Conservation (phyloP, 495 filamentous ascomycete species). For the Penicillium psychrofluorescens region DNA sequence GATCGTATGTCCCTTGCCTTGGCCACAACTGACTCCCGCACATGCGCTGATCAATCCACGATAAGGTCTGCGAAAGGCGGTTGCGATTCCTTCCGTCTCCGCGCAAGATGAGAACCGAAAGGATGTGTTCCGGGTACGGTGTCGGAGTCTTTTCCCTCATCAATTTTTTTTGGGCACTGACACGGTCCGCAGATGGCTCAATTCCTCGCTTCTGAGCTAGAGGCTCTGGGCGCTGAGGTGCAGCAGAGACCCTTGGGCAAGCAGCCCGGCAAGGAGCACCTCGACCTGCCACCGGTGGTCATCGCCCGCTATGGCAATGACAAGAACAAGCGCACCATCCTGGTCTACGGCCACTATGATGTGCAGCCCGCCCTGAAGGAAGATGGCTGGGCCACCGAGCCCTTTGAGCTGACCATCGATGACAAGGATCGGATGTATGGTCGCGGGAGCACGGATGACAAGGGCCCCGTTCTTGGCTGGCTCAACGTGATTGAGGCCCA, state of each 20-base stretch:
- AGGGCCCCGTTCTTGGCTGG: slow-evolving; percentile 97
- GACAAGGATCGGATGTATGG: slow-evolving; percentile 91
- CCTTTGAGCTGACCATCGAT: slow-evolving; percentile 84
- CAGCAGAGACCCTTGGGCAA: slow-evolving; percentile 78
- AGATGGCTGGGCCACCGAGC: slow-evolving; percentile 95
- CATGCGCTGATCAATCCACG: slow-evolving; percentile 4
- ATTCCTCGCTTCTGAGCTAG: slow-evolving; percentile 78
- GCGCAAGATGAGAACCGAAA: slow-evolving; percentile 79
- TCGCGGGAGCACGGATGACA: slow-evolving; percentile 94
- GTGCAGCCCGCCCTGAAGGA: slow-evolving; percentile 91
- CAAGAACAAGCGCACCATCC: slow-evolving; percentile 83
- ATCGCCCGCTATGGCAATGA: slow-evolving; percentile 87
- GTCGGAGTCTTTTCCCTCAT: background rate
- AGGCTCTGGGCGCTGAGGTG: slow-evolving; percentile 75
- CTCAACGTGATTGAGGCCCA: slow-evolving; percentile 97
- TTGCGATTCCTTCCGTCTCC: slow-evolving; percentile 93
- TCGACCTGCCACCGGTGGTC: slow-evolving; percentile 88
- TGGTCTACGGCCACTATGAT: slow-evolving; percentile 98
- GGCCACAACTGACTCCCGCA: background rate
- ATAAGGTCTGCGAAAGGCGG: slow-evolving; percentile 70
- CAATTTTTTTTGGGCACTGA: background rate
- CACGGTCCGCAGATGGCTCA: slow-evolving; percentile 68
- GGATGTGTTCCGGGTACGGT: slow-evolving; percentile 69
- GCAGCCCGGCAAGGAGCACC: slow-evolving; percentile 81
- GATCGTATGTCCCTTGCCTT: slow-evolving; percentile 49